phyloP scores from a whole-genome alignment of 2,329 filamentous ascomycete genomes.

The Verticillium tricorpus region DNA sequence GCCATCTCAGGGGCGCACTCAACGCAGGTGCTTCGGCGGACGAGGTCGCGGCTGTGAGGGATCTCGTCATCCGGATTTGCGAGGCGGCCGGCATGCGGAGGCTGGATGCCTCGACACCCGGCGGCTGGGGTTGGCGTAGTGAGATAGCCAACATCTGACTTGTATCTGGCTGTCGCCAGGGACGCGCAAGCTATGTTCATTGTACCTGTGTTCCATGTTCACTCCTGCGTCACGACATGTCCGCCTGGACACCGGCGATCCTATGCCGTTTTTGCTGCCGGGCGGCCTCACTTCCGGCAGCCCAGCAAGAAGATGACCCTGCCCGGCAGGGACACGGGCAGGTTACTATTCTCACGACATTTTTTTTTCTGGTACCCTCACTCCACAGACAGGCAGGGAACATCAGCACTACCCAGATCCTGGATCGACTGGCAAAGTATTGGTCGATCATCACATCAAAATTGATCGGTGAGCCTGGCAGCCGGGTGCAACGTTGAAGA shows the following conservation, averaged over 20 bases:
- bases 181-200: no score
- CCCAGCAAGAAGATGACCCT: no score
- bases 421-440: not conserved
- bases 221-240: no score
- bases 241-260: no score
- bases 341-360: no score
- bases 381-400: not conserved
- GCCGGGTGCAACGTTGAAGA: not conserved
- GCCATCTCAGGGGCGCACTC: slow-evolving; percentile 44
- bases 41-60: slow-evolving; percentile 43
- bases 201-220: no score
- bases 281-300: no score
- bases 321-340: no score
- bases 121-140: slow-evolving; percentile 41
- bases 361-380: not conserved
- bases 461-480: not conserved
- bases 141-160: slow-evolving; percentile 35
- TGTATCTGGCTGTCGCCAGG: no score
- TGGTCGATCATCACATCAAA: not conserved
- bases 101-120: slow-evolving; percentile 24
- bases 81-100: slow-evolving; percentile 40
- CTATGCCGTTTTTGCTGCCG: no score
- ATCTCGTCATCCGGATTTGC: slow-evolving; percentile 40
- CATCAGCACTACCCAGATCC: not conserved
- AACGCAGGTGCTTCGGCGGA: slow-evolving; percentile 44